Percentiles rank a stretch among this genome's conserved stretches.
phyloP scores from a whole-genome alignment of 2,329 filamentous ascomycete species.

The Scedosporium dehoogii region DNA sequence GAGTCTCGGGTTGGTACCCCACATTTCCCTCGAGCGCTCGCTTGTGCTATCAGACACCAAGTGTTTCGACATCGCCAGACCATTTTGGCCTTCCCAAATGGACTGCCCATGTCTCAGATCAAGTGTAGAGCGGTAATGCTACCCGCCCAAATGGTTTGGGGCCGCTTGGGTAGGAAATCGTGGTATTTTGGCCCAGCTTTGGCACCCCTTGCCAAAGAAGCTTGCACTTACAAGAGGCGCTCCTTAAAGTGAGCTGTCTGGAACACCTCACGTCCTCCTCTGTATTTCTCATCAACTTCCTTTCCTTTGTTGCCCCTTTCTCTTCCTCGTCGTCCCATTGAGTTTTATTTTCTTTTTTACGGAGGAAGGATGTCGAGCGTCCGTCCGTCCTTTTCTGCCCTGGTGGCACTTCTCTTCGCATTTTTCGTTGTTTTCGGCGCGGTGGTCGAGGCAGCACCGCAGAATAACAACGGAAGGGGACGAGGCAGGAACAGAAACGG shows the following conservation, averaged over 20 bases:
- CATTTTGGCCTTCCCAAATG: not conserved
- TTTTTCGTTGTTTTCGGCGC: not conserved
- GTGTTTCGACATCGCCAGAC: not conserved
- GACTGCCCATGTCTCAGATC: not conserved
- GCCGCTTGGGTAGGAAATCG: no score
- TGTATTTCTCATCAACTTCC: not conserved
- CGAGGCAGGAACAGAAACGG: not conserved
- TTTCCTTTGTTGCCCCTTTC: not conserved
- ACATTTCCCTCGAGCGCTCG: not conserved
- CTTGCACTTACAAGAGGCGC: not conserved
- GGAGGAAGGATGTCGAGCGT: constrained; percentile 5
- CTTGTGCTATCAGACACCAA: not conserved
- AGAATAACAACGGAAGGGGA: not conserved
- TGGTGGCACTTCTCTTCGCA: constrained; percentile 9
- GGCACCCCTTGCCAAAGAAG: not conserved
- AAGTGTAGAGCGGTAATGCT: not conserved
- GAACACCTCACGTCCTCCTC: not conserved
- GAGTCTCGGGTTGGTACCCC: not conserved
- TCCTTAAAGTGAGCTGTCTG: constrained; percentile 1
- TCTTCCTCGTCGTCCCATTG: not conserved
- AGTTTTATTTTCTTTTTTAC: not conserved
- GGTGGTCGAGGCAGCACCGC: constrained; percentile 7
- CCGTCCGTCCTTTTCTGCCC: constrained; percentile 4
- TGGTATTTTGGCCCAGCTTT: not conserved
- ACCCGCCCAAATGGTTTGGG: not conserved